phyloP scores from a whole-genome alignment of 768 basidiomycete genomes.

The Atractiella rhizophila region DNA sequence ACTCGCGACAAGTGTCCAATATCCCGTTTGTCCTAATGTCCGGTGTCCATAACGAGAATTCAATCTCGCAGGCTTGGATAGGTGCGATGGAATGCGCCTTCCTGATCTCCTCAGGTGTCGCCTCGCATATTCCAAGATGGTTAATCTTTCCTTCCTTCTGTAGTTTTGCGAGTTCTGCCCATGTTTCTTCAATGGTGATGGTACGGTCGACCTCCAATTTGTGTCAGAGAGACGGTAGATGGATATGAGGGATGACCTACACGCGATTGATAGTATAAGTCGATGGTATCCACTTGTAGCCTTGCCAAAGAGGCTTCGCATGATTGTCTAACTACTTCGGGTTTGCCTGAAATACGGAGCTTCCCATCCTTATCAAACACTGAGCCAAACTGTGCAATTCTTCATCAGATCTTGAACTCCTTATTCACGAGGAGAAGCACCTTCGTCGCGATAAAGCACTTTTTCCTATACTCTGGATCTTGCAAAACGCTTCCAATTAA shows the following conservation, averaged over 20 bases:
- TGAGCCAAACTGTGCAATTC: no score
- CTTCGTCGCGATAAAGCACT: no score
- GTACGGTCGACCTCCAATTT: no score
- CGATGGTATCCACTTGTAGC: neutral
- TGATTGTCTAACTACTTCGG: neutral
- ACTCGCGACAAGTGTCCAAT: constrained; percentile 16
- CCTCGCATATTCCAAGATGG: neutral
- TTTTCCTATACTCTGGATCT: no score
- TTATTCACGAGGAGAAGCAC: no score
- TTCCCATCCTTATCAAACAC: no score
- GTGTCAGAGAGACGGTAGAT: no score
- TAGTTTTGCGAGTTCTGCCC: neutral
- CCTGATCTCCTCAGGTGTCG: neutral
- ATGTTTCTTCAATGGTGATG: neutral
- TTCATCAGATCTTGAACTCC: no score
- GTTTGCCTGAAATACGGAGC: no score
- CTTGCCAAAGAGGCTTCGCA: neutral
- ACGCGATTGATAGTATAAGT: neutral
- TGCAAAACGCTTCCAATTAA: no score
- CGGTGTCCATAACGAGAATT: constrained; percentile 1
- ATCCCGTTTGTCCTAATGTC: constrained; percentile 12
- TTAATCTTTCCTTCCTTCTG: neutral
- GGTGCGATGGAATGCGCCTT: neutral
- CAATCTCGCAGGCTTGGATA: neutral
- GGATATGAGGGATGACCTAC: no score